A percentile compares a stretch with the other conserved stretches of the same genome.
Evolutionary conservation across 2,329 filamentous ascomycete species (phyloP).

Genomic region (Apiospora sp.): DNA sequence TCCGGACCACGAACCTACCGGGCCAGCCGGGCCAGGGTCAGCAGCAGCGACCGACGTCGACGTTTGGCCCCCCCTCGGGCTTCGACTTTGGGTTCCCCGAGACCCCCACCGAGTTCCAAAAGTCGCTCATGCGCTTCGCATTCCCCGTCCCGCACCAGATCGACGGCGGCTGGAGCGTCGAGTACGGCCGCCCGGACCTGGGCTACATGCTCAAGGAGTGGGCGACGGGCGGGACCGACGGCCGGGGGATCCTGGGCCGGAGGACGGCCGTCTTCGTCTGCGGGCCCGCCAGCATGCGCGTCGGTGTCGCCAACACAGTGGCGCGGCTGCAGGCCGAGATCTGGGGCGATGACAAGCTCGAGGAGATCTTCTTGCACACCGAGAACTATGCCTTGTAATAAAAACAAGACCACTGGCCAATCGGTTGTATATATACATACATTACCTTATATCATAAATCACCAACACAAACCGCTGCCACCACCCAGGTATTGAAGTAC

Average conservation of each 20-base stretch:
- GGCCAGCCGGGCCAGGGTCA: constrained; percentile 31
- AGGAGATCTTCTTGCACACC: constrained; percentile 93
- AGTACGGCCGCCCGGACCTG: constrained; percentile 90
- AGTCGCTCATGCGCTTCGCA: constrained; percentile 88
- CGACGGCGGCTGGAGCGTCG: constrained; percentile 85
- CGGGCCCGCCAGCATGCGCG: constrained; percentile 85
- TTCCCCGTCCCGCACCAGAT: constrained; percentile 75
- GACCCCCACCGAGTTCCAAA: constrained; percentile 87
- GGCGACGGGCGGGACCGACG: constrained; percentile 73
- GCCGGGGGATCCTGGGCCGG: constrained; percentile 75
- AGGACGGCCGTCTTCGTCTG: constrained; percentile 92
- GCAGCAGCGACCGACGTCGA: constrained; percentile 58
- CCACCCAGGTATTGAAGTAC: neutral
- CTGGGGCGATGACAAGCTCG: constrained; percentile 77
- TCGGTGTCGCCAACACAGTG: constrained; percentile 86
- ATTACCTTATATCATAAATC: neutral
- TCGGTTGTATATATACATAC: constrained; percentile 10
- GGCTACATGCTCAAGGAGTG: constrained; percentile 86
- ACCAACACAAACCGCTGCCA: neutral
- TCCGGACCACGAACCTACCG: constrained; percentile 56
- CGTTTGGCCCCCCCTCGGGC: constrained; percentile 66
- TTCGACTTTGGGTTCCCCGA: constrained; percentile 84
- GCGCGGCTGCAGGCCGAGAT: constrained; percentile 84
- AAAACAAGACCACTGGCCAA: no score
- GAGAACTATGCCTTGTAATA: constrained; percentile 90